These are phyloP conservation scores for Reticulascus tulasneorum DNA, from an alignment of 2,329 filamentous ascomycete genomes.

Conservation along the genomic window DNA sequence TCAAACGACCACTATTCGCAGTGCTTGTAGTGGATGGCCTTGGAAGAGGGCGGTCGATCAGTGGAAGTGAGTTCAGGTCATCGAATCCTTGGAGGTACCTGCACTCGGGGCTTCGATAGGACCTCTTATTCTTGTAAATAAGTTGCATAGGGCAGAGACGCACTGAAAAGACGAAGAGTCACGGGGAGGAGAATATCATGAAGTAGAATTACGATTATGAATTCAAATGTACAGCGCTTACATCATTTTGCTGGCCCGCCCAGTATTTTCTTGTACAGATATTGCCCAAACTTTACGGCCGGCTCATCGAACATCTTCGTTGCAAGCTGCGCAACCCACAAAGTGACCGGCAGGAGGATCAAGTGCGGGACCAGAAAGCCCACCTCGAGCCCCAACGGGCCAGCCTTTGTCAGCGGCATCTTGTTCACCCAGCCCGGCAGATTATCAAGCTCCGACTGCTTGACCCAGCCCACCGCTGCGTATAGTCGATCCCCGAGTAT, in stretches of 20 bases:
- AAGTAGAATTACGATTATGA: too few species aligned
- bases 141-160: too few species aligned
- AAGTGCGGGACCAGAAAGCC: slow-evolving; percentile 57
- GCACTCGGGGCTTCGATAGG: too few species aligned
- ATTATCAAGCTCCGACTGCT: slow-evolving; percentile 41
- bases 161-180: too few species aligned
- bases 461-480: slow-evolving; percentile 53
- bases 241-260: slow-evolving; percentile 6
- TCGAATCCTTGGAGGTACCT: too few species aligned
- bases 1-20: slow-evolving; percentile 37
- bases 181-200: too few species aligned
- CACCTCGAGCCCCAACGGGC: slow-evolving; percentile 58
- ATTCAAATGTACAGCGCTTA: too few species aligned
- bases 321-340: slow-evolving; percentile 54
- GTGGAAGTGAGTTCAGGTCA: too few species aligned
- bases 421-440: slow-evolving; percentile 55
- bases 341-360: slow-evolving; percentile 54
- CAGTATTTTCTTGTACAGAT: slow-evolving; percentile 50
- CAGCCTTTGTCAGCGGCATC: slow-evolving; percentile 49
- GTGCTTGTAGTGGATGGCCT: slow-evolving; percentile 28
- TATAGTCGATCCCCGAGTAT: slow-evolving; percentile 55
- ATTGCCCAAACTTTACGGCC: slow-evolving; percentile 52
- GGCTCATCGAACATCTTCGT: slow-evolving; percentile 57
- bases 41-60: too few species aligned
- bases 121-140: too few species aligned